phyloP scores from a whole-genome alignment of 305 asterid genomes.

The Fraxinus latifolia region DNA sequence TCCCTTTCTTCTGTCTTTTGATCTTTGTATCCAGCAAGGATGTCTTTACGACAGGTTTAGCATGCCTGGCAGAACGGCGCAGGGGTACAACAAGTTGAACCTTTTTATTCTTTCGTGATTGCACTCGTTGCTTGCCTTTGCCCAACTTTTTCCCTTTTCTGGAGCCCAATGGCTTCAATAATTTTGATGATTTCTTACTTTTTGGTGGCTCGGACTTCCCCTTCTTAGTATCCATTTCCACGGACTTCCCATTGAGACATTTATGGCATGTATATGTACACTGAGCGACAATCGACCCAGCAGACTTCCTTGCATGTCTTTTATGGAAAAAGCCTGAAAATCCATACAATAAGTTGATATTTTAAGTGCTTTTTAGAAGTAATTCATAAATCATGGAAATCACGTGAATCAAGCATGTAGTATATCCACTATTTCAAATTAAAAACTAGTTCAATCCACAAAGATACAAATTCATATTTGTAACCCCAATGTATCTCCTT shows the following conservation, averaged over 20 bases:
- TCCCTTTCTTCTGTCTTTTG: slow-evolving; percentile 49
- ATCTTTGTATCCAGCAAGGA: slow-evolving; percentile 41
- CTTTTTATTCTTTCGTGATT: slow-evolving; percentile 36
- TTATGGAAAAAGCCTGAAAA: slow-evolving; percentile 70
- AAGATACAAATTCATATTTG: slow-evolving; percentile 1
- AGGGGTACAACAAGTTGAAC: slow-evolving; percentile 51
- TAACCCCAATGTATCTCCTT: neutral
- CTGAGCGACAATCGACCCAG: slow-evolving; percentile 41
- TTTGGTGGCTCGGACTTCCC: slow-evolving; percentile 32
- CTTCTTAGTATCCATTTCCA: slow-evolving; percentile 34
- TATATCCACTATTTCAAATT: slow-evolving; percentile 18
- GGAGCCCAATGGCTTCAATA: slow-evolving; percentile 35
- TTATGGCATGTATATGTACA: slow-evolving; percentile 60
- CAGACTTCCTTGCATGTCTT: slow-evolving; percentile 57
- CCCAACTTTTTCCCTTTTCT: slow-evolving; percentile 42
- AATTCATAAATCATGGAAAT: slow-evolving; percentile 13
- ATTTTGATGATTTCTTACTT: slow-evolving; percentile 44
- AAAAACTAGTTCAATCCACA: slow-evolving; percentile 16
- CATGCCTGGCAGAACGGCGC: slow-evolving; percentile 81
- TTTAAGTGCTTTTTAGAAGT: slow-evolving; percentile 9
- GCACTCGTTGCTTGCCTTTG: slow-evolving; percentile 41
- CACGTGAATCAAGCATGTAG: slow-evolving; percentile 4
- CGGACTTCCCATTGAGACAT: slow-evolving; percentile 46
- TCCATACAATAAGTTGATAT: slow-evolving; percentile 17
- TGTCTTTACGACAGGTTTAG: slow-evolving; percentile 41